Base-by-base conservation (phyloP, 441 rosid genomes). In the Viola pubescens region DNA sequence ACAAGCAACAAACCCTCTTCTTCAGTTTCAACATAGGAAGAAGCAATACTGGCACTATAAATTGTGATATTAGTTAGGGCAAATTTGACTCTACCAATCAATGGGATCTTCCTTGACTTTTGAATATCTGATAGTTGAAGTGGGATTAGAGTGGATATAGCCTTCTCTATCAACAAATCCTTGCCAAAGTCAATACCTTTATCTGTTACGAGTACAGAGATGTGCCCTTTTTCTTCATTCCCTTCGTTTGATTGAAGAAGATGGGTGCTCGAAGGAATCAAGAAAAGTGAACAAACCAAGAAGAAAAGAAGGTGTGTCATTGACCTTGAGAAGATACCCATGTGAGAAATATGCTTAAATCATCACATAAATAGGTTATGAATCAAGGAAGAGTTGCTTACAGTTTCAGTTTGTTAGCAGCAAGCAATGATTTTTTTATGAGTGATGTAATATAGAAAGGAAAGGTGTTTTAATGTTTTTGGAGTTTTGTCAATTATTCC, bases 181-280 rank as follows among this genome's bases (percentile, higher is more conserved):
- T 87, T 87, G 1, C 71, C 84, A 63, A 82, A 90, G 12, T 87
- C 84, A 39, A 87, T 74, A 60, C 94, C 95, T n/a, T 75, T 63
- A 14, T 72, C 6, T 40, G 87, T 73, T n/a, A 81, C 62, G 39
- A 80, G 70, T 8, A 74, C 49, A 0, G 91, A 87, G 52, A 84
- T 61, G 63, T 58, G 70, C 10, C 88, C 94, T 26, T 63, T 26
- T 26, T 26, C 34, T 26, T 26, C 34, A 26, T 26, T 26, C 34
- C 2, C 63, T 71, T 71, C 70, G 11, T 51, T 48, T 43, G 81
- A 65, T 67, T 70, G 80, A 48, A 71, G 66, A 57, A 65, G 78
- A 56, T 67, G 80, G 74, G 79, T 52, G 6, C 5, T 70, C 13
- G 66, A 46, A 52, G 75, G 72, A 69, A 77, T 37, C 68, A 78